Conservation (phyloP, 352 stramenopile genomes). For the Globisporangium alternatum region DNA sequence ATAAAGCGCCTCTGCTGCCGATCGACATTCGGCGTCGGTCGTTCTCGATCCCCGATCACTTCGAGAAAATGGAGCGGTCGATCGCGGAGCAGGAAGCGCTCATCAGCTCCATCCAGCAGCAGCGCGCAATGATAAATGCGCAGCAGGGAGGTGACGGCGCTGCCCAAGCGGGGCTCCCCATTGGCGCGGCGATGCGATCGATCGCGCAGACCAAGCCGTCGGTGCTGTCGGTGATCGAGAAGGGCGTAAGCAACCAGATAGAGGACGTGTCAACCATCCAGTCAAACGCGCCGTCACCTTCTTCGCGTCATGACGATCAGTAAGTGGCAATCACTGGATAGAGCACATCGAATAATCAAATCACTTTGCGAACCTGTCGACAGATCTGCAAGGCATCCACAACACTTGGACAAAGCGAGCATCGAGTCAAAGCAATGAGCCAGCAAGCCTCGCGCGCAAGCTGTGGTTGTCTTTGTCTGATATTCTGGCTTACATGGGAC, state of each 20-base stretch:
- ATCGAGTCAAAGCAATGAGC: too few relatives aligned
- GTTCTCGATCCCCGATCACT: conserved; percentile 45
- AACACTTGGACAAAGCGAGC: too few relatives aligned
- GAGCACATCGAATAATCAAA: too few relatives aligned
- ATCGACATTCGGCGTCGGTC: conserved; percentile 31
- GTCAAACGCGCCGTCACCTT: neutral
- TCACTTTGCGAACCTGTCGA: too few relatives aligned
- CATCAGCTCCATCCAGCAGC: conserved; percentile 50
- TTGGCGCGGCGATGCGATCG: conserved; percentile 21
- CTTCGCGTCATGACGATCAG: too few relatives aligned
- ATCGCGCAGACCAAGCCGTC: conserved; percentile 5
- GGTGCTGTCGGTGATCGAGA: neutral
- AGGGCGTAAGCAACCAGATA: neutral
- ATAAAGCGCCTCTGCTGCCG: conserved; percentile 4
- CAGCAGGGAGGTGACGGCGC: neutral
- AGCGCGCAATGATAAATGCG: conserved; percentile 41
- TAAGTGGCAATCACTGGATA: too few relatives aligned
- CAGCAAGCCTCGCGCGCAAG: too few relatives aligned
- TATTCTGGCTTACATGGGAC: too few relatives aligned
- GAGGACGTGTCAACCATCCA: neutral
- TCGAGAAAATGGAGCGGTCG: conserved; percentile 55
- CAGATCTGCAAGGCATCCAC: too few relatives aligned
- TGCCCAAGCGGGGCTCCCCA: conserved; percentile 12
- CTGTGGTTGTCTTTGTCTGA: too few relatives aligned
- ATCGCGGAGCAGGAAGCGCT: conserved; percentile 63